phyloP scores from a whole-genome alignment of 331 rosid genomes.

The Cydonia oblonga region DNA sequence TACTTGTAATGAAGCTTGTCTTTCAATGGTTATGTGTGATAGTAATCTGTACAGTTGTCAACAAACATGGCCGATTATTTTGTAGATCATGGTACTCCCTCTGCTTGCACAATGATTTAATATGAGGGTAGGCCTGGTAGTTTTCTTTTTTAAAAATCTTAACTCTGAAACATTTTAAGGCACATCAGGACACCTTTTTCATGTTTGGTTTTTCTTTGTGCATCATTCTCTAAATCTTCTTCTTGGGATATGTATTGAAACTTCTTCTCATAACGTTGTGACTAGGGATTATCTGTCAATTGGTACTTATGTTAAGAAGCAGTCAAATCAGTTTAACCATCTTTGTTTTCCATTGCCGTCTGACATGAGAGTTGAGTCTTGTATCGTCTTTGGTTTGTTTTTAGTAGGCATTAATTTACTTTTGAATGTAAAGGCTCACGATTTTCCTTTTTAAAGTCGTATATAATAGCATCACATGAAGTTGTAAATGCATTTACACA shows the following conservation, averaged over 20 bases:
- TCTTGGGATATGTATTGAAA: not conserved
- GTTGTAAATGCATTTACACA: no score
- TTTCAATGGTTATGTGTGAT: not conserved
- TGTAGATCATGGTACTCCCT: not conserved
- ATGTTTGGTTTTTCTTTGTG: not conserved
- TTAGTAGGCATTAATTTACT: not conserved
- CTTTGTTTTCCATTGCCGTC: not conserved
- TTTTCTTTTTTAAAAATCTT: not conserved
- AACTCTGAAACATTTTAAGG: not conserved
- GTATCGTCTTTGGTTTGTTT: not conserved
- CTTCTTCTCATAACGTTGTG: not conserved
- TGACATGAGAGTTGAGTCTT: not conserved
- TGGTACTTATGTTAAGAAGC: not conserved
- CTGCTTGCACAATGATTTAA: not conserved
- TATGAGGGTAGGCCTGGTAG: not conserved
- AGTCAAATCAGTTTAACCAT: not conserved
- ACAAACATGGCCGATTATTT: not conserved
- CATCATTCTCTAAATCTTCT: not conserved
- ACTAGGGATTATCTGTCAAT: not conserved
- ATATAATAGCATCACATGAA: no score
- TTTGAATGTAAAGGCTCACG: not conserved
- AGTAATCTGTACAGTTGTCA: not conserved
- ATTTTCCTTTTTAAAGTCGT: not conserved
- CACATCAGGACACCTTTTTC: not conserved
- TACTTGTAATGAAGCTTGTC: not conserved